phyloP scores from a whole-genome alignment of 1,284 basidiomycete genomes.

The Clitocybe nebularis region DNA sequence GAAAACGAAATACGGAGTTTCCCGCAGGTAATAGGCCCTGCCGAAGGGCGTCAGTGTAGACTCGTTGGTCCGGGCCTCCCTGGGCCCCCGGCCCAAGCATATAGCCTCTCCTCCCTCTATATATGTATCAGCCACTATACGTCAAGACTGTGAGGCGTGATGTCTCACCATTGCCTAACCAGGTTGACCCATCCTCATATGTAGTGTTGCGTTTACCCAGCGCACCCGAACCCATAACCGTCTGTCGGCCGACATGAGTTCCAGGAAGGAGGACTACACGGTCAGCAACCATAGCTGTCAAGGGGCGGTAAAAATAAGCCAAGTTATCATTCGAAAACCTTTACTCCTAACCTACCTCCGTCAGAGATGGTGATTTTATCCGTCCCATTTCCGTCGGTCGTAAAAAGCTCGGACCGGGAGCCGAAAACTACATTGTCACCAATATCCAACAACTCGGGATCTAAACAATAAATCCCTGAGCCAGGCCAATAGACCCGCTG shows the following conservation, averaged over 20 bases:
- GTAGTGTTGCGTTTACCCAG: slow-evolving; percentile 33
- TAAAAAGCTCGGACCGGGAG: slow-evolving; percentile 41
- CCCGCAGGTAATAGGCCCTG: slow-evolving; percentile 40
- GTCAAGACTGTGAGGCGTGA: neutral
- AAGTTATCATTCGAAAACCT: no score
- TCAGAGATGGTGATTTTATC: slow-evolving; percentile 33
- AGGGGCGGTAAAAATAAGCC: neutral
- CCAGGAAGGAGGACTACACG: slow-evolving; percentile 41
- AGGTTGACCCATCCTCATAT: slow-evolving; percentile 40
- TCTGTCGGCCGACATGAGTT: slow-evolving; percentile 33
- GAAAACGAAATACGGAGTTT: slow-evolving; percentile 40
- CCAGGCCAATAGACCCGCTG: slow-evolving; percentile 46
- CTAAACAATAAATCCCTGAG: slow-evolving; percentile 39
- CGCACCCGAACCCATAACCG: slow-evolving; percentile 45
- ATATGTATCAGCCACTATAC: neutral
- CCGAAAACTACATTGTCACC: slow-evolving; percentile 47
- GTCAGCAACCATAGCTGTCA: slow-evolving; percentile 44
- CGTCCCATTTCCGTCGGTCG: slow-evolving; percentile 37
- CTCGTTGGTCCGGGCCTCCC: slow-evolving; percentile 9
- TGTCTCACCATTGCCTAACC: slow-evolving; percentile 40
- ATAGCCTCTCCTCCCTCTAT: slow-evolving; percentile 33
- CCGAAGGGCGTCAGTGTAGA: slow-evolving; percentile 43
- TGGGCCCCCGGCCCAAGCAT: slow-evolving; percentile 29
- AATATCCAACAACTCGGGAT: slow-evolving; percentile 43
- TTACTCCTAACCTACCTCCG: slow-evolving; percentile 24